These are phyloP conservation scores for Penicillium ochrochloron DNA, from an alignment of 495 filamentous ascomycete species.

Conservation along the genomic window DNA sequence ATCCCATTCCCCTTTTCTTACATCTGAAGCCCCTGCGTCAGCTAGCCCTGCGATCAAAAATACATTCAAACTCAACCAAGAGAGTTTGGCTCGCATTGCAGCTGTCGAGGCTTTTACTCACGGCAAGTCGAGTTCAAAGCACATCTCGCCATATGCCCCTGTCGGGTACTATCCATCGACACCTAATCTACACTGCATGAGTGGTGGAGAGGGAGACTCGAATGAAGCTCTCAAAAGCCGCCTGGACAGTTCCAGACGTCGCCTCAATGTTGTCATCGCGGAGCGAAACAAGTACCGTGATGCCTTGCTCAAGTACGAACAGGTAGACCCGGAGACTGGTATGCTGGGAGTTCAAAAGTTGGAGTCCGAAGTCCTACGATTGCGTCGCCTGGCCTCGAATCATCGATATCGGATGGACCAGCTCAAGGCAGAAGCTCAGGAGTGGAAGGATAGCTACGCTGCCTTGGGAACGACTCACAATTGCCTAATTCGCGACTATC, in stretches of 20 bases:
- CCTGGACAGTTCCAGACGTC: constrained; percentile 7
- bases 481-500: constrained; percentile 19
- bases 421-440: constrained; percentile 6
- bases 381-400: constrained; percentile 12
- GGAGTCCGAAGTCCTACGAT: constrained; percentile 11
- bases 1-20: neutral
- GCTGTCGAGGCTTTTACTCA: constrained; percentile 3
- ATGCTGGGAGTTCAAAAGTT: constrained; percentile 14
- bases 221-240: constrained; percentile 11
- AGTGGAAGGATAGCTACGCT: constrained; percentile 8
- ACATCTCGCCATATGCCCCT: constrained; percentile 14
- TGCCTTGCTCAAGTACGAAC: constrained; percentile 16
- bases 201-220: neutral
- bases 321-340: constrained; percentile 15
- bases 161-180: constrained; percentile 18
- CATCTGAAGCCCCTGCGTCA: neutral
- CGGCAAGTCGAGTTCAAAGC: neutral
- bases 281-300: constrained; percentile 19
- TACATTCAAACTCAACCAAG: constrained; percentile 2
- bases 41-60: constrained; percentile 2
- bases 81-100: neutral
- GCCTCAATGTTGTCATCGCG: constrained; percentile 11
- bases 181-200: constrained; percentile 15
- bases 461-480: constrained; percentile 14
- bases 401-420: constrained; percentile 11